phyloP scores from a whole-genome alignment of 257 asterid species.

The Solanum chiquidenum region DNA sequence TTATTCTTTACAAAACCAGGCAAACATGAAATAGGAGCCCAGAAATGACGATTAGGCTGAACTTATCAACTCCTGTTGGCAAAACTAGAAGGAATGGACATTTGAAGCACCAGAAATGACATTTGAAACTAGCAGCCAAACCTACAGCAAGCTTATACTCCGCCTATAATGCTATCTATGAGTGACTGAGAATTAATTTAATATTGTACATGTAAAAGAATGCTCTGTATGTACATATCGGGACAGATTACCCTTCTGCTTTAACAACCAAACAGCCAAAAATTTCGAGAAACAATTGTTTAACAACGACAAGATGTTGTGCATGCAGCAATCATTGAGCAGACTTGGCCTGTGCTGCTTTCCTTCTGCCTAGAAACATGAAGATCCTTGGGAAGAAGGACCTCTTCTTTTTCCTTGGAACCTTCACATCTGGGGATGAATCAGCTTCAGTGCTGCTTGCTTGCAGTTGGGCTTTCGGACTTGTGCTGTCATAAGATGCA shows the following conservation, averaged over 20 bases:
- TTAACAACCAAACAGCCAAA: background rate
- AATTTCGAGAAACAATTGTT: background rate
- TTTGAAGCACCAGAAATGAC: background rate
- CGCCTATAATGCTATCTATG: background rate
- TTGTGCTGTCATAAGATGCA: constrained; percentile 11
- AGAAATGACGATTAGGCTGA: background rate
- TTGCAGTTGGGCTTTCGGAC: constrained; percentile 31
- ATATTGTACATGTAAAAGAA: constrained; percentile 1
- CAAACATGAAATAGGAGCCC: background rate
- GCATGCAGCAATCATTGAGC: constrained; percentile 5
- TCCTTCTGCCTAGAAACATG: constrained; percentile 42
- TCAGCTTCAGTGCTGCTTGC: constrained; percentile 44
- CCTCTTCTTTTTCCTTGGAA: constrained; percentile 50
- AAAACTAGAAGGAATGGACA: background rate
- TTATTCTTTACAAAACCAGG: background rate
- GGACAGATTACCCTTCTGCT: background rate
- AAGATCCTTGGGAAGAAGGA: constrained; percentile 46
- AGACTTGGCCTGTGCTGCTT: constrained; percentile 21
- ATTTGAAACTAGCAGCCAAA: background rate
- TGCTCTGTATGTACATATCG: constrained; percentile 1
- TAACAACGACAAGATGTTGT: background rate
- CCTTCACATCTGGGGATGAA: constrained; percentile 29
- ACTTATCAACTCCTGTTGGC: background rate
- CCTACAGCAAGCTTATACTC: background rate
- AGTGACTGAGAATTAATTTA: background rate